phyloP scores from a whole-genome alignment of 1,284 basidiomycete species.

The Gymnopus androsaceus region DNA sequence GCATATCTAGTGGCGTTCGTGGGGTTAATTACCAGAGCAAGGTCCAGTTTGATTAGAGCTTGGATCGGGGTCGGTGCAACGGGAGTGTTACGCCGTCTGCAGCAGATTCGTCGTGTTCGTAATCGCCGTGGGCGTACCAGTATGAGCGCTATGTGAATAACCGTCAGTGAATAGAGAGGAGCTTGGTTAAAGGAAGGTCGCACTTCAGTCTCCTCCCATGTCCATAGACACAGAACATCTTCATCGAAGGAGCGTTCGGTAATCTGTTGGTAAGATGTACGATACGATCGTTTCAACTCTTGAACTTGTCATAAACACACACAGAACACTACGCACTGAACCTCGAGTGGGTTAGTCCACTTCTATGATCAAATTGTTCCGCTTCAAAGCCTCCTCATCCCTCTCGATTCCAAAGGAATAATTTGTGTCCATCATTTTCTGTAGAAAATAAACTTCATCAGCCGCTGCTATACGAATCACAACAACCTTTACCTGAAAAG shows the following conservation, averaged over 20 bases:
- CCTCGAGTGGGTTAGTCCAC: conserved; percentile 97
- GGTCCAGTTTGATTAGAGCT: conserved; percentile 19
- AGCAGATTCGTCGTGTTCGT: conserved; percentile 64
- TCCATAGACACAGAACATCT: conserved; percentile 93
- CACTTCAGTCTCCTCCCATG: conserved; percentile 95
- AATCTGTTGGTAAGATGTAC: conserved; percentile 51
- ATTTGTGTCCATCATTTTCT: conserved; percentile 89
- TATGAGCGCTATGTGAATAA: conserved; percentile 77
- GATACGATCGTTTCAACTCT: no score
- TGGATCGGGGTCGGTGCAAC: conserved; percentile 37
- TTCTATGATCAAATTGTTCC: conserved; percentile 77
- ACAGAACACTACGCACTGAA: conserved; percentile 49
- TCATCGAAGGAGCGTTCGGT: conserved; percentile 92
- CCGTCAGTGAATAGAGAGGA: no score
- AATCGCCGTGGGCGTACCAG: conserved; percentile 76
- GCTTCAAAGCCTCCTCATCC: conserved; percentile 62
- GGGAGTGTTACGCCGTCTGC: conserved; percentile 44
- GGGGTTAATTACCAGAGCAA: conserved; percentile 41
- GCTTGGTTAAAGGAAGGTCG: background rate
- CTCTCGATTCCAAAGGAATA: conserved; percentile 94
- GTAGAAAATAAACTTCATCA: conserved; percentile 13
- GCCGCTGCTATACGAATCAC: conserved; percentile 16
- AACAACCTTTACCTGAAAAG: conserved; percentile 86
- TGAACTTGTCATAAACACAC: background rate
- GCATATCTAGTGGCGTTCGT: conserved; percentile 56